Conservation (phyloP, 768 basidiomycete genomes). For the Kwoniella dejecticola region DNA sequence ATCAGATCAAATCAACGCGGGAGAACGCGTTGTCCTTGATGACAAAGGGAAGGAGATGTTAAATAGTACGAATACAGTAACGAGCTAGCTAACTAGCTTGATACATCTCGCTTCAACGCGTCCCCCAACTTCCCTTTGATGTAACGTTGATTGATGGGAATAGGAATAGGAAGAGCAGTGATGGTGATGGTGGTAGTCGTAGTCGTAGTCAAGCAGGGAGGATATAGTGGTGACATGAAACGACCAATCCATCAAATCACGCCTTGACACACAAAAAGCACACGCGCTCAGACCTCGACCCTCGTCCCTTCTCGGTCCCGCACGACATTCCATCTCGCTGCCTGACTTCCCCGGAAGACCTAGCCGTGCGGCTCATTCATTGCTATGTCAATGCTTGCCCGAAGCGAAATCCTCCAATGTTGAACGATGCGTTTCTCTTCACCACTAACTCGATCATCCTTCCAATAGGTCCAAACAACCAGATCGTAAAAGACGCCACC, state of each 20-base stretch:
- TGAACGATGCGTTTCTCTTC: too few relatives aligned
- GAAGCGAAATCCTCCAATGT: too few relatives aligned
- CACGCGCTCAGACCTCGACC: background rate
- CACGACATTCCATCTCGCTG: too few relatives aligned
- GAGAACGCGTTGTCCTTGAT: too few relatives aligned
- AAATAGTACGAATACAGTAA: background rate
- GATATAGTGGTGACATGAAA: constrained; percentile 2
- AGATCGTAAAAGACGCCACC: background rate
- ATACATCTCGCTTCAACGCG: background rate
- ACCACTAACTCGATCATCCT: too few relatives aligned
- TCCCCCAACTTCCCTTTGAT: background rate
- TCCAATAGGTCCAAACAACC: background rate
- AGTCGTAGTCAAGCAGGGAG: background rate
- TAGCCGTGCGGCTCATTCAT: too few relatives aligned
- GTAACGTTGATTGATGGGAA: constrained; percentile 9
- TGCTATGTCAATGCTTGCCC: too few relatives aligned
- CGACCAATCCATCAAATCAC: background rate
- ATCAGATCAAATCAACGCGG: background rate
- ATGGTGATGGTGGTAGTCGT: background rate
- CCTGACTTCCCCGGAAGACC: too few relatives aligned
- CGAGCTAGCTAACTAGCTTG: too few relatives aligned
- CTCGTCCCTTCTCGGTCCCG: background rate
- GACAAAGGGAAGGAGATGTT: constrained; percentile 2
- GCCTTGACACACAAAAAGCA: background rate
- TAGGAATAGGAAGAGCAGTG: background rate